Base-by-base conservation (phyloP, 768 basidiomycete genomes). In the Lactifluus pinguis region DNA sequence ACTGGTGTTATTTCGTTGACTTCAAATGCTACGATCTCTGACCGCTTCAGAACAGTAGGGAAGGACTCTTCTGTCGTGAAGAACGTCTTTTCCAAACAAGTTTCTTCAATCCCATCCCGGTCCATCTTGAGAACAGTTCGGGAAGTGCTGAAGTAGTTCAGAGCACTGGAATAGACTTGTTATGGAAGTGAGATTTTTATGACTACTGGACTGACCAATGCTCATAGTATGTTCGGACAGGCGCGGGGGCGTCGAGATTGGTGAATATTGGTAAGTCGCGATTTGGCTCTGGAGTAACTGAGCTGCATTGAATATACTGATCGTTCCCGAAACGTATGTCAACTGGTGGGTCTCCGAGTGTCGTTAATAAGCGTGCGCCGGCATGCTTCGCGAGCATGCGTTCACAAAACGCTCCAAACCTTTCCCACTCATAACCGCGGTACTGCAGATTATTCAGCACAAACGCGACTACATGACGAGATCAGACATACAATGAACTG, bases 401-500 rank as follows among this genome's bases (percentile, higher is more conserved):
- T 71, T 98, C 93, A 73, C 91, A 92, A 76, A 89, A 92, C 3
- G 87, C 82, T 7, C 86, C 86, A 63, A 85, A 92, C 68, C 91
- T 94, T 74, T 98, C 95, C 92, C 90, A 93, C 68, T 93, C 92
- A 68, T 85, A 89, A 1, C 94, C 95, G 49, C 95, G 91, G 71
- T 95, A 95, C 91, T 93, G 57, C 4, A 21, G 49, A 49, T 29
- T 56, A 53, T 62, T 66, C 39, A 56, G 39, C 13, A 34, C 15
- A 36, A 47, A 11, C 44, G 6, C 6, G 15, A 32, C 17, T 4
- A 50, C 45, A 39, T 19, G 34, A 49, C 32, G 13, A 19, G 49
- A 45, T 14, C 30, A 15, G 4, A 52, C 77, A 81, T 62, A 94
- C 92, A 62, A 95, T 86, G 74, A 94, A 98, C 60, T 93, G 89